Evolutionary conservation across 108 stramenopile species (phyloP).

Genomic region (Cyclotella cryptica): DNA sequence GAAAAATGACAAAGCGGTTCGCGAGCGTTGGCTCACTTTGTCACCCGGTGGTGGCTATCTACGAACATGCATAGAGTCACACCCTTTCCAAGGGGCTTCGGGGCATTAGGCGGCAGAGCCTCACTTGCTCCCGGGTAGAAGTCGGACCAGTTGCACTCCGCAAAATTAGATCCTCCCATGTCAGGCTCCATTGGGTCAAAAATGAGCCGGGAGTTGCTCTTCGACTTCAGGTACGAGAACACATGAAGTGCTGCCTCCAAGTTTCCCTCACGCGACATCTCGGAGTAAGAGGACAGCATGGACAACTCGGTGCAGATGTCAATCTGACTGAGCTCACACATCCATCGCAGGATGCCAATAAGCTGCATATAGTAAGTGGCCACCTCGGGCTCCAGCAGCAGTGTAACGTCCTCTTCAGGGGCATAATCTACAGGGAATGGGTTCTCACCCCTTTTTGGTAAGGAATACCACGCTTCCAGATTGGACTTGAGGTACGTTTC

Average conservation of each 20-base stretch:
- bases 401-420: neutral
- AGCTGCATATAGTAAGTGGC: constrained; percentile 25
- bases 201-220: constrained; percentile 33
- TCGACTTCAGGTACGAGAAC: constrained; percentile 34
- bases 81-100: constrained; percentile 17
- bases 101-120: constrained; percentile 30
- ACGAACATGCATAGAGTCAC: constrained; percentile 1
- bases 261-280: constrained; percentile 52
- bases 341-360: constrained; percentile 58
- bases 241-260: constrained; percentile 47
- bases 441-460: no score
- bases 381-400: neutral
- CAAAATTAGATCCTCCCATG: neutral
- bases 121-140: constrained; percentile 13
- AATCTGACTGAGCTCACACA: constrained; percentile 57
- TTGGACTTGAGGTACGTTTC: no score
- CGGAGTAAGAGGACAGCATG: constrained; percentile 49
- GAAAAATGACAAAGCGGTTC: no score
- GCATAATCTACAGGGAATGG: constrained; percentile 22
- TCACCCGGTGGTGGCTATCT: no score
- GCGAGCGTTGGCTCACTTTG: no score
- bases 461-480: no score
- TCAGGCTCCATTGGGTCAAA: constrained; percentile 45
- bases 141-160: neutral
- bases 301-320: constrained; percentile 56